Percentiles rank a stretch among this genome's conserved stretches.
Evolutionary conservation across 805 yeast species (phyloP).

Genomic region (Alloascoidea africana): DNA sequence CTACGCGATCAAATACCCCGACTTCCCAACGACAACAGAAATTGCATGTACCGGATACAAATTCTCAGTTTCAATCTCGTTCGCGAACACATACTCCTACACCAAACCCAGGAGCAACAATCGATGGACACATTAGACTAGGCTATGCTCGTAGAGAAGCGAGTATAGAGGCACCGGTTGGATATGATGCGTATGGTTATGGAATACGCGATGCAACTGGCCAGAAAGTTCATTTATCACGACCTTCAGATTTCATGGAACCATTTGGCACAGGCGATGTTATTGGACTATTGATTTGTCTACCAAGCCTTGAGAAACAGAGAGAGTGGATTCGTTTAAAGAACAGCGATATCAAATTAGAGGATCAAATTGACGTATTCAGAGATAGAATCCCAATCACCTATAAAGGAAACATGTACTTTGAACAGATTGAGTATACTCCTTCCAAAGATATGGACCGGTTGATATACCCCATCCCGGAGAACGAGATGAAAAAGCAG

Average conservation of each 20-base stretch:
- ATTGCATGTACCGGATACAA: no score
- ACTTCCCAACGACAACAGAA: no score
- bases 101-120: slow-evolving; percentile 4
- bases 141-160: slow-evolving; percentile 84
- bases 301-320: slow-evolving; percentile 44
- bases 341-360: not conserved
- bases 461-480: slow-evolving; percentile 50
- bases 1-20: slow-evolving; percentile 6
- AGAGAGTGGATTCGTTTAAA: slow-evolving; percentile 18
- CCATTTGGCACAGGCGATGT: slow-evolving; percentile 67
- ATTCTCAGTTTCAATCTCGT: not conserved
- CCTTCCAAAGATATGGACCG: slow-evolving; percentile 60
- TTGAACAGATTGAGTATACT: slow-evolving; percentile 74
- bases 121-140: slow-evolving; percentile 51
- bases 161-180: slow-evolving; percentile 86
- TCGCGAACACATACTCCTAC: slow-evolving; percentile 7
- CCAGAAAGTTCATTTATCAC: slow-evolving; percentile 59
- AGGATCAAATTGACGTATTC: slow-evolving; percentile 25
- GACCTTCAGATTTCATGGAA: slow-evolving; percentile 43
- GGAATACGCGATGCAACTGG: slow-evolving; percentile 74
- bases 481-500: slow-evolving; percentile 21
- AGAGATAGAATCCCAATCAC: slow-evolving; percentile 84
- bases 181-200: slow-evolving; percentile 88
- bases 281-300: slow-evolving; percentile 57
- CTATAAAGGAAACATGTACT: slow-evolving; percentile 61